phyloP scores from a whole-genome alignment of 2,329 filamentous ascomycete species.

The Boeremia exigua region DNA sequence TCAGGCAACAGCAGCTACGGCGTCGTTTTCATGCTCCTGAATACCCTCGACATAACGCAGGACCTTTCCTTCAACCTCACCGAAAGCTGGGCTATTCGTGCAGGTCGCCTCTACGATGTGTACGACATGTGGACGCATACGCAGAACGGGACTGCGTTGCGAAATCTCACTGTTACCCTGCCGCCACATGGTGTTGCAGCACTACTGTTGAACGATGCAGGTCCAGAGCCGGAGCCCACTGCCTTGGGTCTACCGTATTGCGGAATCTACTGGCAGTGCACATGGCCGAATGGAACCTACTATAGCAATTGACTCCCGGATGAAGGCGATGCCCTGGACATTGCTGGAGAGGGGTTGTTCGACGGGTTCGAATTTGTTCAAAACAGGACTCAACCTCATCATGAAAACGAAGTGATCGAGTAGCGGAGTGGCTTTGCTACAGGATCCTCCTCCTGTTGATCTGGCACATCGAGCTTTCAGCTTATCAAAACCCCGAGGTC shows the following conservation, averaged over 20 bases:
- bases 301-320: slow-evolving; percentile 17
- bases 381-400: background rate
- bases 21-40: slow-evolving; percentile 26
- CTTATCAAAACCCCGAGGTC: too few relatives aligned
- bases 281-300: slow-evolving; percentile 21
- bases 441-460: too few relatives aligned
- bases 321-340: background rate
- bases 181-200: slow-evolving; percentile 22
- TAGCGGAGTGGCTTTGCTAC: too few relatives aligned
- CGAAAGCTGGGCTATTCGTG: slow-evolving; percentile 20
- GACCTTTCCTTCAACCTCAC: slow-evolving; percentile 30
- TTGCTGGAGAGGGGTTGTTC: background rate
- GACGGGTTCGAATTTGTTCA: background rate
- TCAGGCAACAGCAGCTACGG: slow-evolving; percentile 21
- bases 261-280: slow-evolving; percentile 20
- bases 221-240: slow-evolving; percentile 14
- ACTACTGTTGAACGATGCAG: slow-evolving; percentile 19
- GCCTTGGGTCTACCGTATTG: slow-evolving; percentile 15
- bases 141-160: slow-evolving; percentile 15
- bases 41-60: slow-evolving; percentile 11
- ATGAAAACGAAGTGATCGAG: too few relatives aligned
- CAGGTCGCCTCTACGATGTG: slow-evolving; percentile 17
- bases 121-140: slow-evolving; percentile 25
- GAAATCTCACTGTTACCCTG: slow-evolving; percentile 15
- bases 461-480: too few relatives aligned